Base-by-base conservation (phyloP, 345 rosid genomes). In the Pugionium dolabratum region DNA sequence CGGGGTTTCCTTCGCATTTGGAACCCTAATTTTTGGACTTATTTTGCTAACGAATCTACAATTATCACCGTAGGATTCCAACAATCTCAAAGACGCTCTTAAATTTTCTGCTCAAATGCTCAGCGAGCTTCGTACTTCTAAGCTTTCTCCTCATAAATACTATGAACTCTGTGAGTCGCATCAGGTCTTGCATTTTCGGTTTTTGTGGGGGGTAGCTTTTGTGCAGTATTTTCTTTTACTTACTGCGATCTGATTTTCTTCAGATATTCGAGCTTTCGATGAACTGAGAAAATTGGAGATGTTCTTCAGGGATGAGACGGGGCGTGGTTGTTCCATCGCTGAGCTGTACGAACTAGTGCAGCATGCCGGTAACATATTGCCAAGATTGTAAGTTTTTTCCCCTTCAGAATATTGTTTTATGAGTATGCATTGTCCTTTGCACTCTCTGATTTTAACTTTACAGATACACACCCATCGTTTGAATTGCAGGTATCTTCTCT, bases 41-140 rank as follows among this genome's bases (percentile, higher is more conserved):
- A 9, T 45, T 40, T 49, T 46, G 11, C 4, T 52, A 55, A 63
- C 29, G 43, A 36, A 54, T 48, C 44, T 51, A 39, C 9, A 59
- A 30, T 46, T 10, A 3, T 2, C 0, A 1, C 50, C 52, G 60
- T 77, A 94, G 99, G 99, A 94, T 67, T 81, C 99, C 39, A 91
- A 88, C 75, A 88, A 94, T 91, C 85, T 91, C 46, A 81, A 92
- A 78, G 99, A 94, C 61, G 97, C 95, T 44, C 82, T 94, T 59
- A 91, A 91, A 80, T 91, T 78, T 73, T 94, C 99, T 49, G 96
- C 96, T 67, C 99, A 88, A 85, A 91, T 94, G 99, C 83, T 94
- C 37, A 82, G 95, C 51, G 99, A 94, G 84, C 90, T 94, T 45
- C 94, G 99, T 45, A 94, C 99, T 64, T 90, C 97, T 62, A 90